Conservation (phyloP, 805 yeast species). For the Candida multigemmis region DNA sequence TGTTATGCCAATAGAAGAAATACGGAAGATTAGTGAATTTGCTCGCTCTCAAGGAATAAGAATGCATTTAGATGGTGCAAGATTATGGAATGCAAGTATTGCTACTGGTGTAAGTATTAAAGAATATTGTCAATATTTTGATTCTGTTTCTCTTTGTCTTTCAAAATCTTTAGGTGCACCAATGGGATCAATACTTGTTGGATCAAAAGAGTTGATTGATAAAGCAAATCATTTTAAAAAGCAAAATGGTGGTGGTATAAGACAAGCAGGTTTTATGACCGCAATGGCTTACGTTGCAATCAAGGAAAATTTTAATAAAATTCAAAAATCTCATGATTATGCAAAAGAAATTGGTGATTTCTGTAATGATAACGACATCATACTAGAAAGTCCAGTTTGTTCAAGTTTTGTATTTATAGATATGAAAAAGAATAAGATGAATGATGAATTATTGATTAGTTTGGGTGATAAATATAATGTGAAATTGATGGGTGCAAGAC, state of each 20-base stretch:
- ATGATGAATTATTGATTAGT: slow-evolving; percentile 12
- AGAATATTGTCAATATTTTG: slow-evolving; percentile 30
- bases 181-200: slow-evolving; percentile 32
- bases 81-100: slow-evolving; percentile 34
- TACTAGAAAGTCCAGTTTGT: slow-evolving; percentile 27
- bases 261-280: slow-evolving; percentile 33
- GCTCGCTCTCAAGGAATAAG: slow-evolving; percentile 23
- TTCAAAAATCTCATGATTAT: slow-evolving; percentile 19
- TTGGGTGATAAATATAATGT: slow-evolving; percentile 51
- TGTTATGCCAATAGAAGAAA: slow-evolving; percentile 30
- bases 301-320: slow-evolving; percentile 26
- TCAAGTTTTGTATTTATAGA: slow-evolving; percentile 35
- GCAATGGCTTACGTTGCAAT: slow-evolving; percentile 33
- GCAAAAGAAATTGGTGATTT: slow-evolving; percentile 26
- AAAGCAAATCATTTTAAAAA: slow-evolving; percentile 38
- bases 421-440: slow-evolving; percentile 18
- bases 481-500: slow-evolving; percentile 49
- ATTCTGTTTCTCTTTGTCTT: slow-evolving; percentile 33
- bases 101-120: slow-evolving; percentile 30
- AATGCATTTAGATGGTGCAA: slow-evolving; percentile 35
- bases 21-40: slow-evolving; percentile 23
- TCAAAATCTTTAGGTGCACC: slow-evolving; percentile 37
- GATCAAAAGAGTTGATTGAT: slow-evolving; percentile 16
- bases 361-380: slow-evolving; percentile 18
- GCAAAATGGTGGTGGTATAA: slow-evolving; percentile 36